Evolutionary conservation across 139 green algal genomes (phyloP), one percentile per base, ranked within the genome.

Genomic region (Closterium sp.): DNA sequence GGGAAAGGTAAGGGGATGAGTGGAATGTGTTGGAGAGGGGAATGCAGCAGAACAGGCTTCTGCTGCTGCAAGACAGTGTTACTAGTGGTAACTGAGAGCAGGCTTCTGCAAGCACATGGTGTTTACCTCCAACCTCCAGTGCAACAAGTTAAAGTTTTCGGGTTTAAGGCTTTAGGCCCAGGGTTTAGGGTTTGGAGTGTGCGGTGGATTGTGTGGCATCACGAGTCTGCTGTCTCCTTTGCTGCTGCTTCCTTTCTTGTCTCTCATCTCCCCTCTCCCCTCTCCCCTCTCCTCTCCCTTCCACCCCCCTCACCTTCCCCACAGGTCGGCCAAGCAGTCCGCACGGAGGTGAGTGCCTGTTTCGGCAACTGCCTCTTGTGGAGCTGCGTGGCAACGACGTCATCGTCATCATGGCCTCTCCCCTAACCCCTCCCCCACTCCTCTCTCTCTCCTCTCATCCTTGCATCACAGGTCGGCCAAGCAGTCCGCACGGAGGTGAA

Each of bases 301-400:
- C 86, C 34, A 16, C 25, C 35, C 34, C 4, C 85, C 34, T 84
- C 5, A 4, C 6, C 85, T 89, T 64, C 21, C 25, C 1, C 30
- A 3, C 90, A 93, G 87, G 86, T 93, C 19, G 90, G 90, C 6
- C 34, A 93, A 69, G 23, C 33, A 28, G 91, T 93, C 30, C 34
- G 66, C 30, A 5, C 16, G 35, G 30, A 92, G 84, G 91, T 94
- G 87, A 32, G 34, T 19, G 12, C 30, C 4, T 36, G 91, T 28
- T 92, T 89, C 19, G 91, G 87, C n/a, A 33, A 34, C 21, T 90
- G 38, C 4, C 64, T 94, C 12, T 84, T 93, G 21, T 94, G 33
- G 91, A 94, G 86, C 88, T 94, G 64, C 34, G 35, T 25, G 91
- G 91, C 36, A 94, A 94, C 87, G 92, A 94, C 76, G 91, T 87